Evolutionary conservation across 2,329 filamentous ascomycete species (phyloP).

Genomic region (Aureobasidium vineae): DNA sequence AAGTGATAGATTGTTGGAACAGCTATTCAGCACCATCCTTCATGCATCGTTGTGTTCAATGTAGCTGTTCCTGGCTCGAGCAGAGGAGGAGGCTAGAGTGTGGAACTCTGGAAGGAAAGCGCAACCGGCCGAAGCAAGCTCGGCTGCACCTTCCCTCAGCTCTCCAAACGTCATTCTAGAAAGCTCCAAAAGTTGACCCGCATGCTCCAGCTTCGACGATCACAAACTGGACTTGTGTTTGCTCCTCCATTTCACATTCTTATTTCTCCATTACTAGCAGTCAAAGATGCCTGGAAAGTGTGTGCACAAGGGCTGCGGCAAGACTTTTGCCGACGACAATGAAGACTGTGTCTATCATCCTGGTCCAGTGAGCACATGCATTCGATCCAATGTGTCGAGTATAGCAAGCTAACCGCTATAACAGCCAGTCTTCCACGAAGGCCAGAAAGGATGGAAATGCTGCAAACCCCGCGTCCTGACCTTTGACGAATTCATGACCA

Average conservation of each 20-base stretch:
- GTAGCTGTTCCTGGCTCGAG: neutral
- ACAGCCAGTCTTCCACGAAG: constrained; percentile 86
- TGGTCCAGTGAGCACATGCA: constrained; percentile 46
- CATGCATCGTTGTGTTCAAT: neutral
- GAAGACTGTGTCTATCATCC: constrained; percentile 91
- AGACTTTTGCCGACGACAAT: constrained; percentile 75
- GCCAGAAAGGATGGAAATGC: constrained; percentile 99
- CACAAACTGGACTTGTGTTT: neutral
- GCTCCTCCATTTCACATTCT: neutral
- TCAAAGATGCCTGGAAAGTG: constrained; percentile 73
- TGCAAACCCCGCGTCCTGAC: constrained; percentile 96
- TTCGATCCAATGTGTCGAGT: neutral
- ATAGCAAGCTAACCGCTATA: constrained; percentile 25
- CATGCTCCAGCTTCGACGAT: constrained; percentile 19
- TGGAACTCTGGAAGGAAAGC: neutral
- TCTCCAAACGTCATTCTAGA: constrained; percentile 20
- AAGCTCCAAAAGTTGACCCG: constrained; percentile 26
- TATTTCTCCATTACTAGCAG: neutral
- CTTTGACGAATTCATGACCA: constrained; percentile 95
- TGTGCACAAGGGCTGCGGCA: constrained; percentile 94
- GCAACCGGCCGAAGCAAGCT: neutral
- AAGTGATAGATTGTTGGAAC: too few species aligned
- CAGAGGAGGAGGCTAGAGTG: neutral
- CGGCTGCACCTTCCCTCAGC: neutral
- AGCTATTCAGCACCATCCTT: neutral